Evolutionary conservation across 176 grass and related monocot species (phyloP), one percentile per base, ranked within the genome.

Genomic region (Eragrostis nindensis): DNA sequence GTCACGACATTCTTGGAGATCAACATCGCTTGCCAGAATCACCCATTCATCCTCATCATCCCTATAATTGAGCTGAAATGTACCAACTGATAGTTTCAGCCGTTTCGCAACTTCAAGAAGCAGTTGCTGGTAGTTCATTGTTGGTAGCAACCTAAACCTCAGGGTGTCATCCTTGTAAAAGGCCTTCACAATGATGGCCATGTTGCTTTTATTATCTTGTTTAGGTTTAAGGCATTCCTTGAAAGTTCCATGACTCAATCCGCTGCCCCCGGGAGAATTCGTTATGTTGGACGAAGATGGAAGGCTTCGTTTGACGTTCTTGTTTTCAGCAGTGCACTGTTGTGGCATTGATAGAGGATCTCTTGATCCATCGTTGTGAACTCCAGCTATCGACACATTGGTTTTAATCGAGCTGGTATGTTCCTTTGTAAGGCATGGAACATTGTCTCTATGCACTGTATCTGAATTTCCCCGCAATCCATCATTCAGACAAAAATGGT

Each of bases 31-130:
- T 10, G 38, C 87, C 43, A 93, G 72, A 41, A 89, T 76, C 11
- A 90, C 81, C 87, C 72, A 93, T 40, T 93, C 91, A 26, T 75
- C 91, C 64, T 90, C 91, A 66, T 90, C 85, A 40, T 93, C 91
- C 49, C 66, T 82, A 73, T 88, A 90, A 71, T 90, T 93, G 46
- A 93, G 83, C 60, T 85, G 91, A 82, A 93, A 85, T 41, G 57
- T 13, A 2, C 77, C 73, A 16, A 70, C 47, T 48, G 59, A 69
- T 18, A 90, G 64, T 43, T 90, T 93, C 81, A 93, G 62, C 75
- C 91, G 80, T 53, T 70, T 90, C 14, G 56, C 63, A 4, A 90
- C 74, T 76, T 93, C 87, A 62, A 71, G 62, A 5, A 78, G 62
- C 76, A 93, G 52, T 25, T 87, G 16, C 44, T 69, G 16, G 43